Conservation (phyloP, 2,329 filamentous ascomycete genomes). For the Diplodia scrobiculata region DNA sequence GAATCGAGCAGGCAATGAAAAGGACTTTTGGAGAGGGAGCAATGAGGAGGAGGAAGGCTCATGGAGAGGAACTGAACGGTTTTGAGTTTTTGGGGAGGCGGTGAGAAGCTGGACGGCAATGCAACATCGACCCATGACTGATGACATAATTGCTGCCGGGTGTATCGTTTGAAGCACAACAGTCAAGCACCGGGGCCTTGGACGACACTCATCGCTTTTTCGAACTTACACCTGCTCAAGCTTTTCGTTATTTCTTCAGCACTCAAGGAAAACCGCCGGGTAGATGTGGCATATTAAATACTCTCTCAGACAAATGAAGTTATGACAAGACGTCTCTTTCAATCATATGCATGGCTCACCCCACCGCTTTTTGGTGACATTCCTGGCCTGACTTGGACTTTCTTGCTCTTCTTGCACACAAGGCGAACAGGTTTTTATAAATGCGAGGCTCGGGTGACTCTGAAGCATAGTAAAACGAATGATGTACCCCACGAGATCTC, state of each 20-base stretch:
- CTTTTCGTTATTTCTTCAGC: neutral
- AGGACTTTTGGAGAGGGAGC: neutral
- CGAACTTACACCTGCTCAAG: neutral
- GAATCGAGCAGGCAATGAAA: neutral
- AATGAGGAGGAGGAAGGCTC: neutral
- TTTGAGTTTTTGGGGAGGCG: conserved; percentile 3
- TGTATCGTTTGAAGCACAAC: conserved; percentile 8
- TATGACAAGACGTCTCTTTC: neutral
- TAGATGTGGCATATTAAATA: conserved; percentile 2
- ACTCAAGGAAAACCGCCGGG: neutral
- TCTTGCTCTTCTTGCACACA: no score
- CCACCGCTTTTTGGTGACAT: neutral
- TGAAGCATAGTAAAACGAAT: no score
- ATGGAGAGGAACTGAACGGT: neutral
- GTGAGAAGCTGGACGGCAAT: conserved; percentile 14
- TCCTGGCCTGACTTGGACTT: no score
- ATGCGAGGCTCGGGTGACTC: no score
- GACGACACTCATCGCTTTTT: neutral
- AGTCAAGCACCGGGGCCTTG: neutral
- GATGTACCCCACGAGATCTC: no score
- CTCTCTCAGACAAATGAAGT: conserved; percentile 10
- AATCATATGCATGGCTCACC: neutral
- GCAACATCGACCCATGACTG: neutral
- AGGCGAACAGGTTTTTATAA: no score
- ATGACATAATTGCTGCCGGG: conserved; percentile 19